Conservation (phyloP, 2,329 filamentous ascomycete genomes). For the Cladosporium oxysporum region DNA sequence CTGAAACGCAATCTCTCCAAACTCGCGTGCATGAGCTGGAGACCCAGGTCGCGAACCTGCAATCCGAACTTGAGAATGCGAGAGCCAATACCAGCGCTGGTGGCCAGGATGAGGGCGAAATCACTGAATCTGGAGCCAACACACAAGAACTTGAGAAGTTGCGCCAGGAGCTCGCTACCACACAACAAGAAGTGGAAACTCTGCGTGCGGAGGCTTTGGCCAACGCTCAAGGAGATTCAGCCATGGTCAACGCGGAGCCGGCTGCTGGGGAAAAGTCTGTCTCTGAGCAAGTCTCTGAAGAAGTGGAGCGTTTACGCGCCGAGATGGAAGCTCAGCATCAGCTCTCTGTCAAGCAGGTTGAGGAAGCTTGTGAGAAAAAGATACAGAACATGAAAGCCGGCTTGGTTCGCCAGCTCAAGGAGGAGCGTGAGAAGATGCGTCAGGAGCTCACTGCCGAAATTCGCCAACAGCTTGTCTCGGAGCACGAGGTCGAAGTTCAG, state of each 20-base stretch:
- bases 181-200: constrained; percentile 49
- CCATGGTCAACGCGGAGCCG: constrained; percentile 26
- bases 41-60: constrained; percentile 52
- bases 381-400: constrained; percentile 69
- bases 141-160: constrained; percentile 39
- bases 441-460: constrained; percentile 39
- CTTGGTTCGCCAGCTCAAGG: constrained; percentile 67
- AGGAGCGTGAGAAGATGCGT: constrained; percentile 41
- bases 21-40: constrained; percentile 66
- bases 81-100: constrained; percentile 19
- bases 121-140: constrained; percentile 21
- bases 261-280: constrained; percentile 38
- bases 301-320: constrained; percentile 41
- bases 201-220: constrained; percentile 42
- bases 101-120: constrained; percentile 21
- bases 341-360: constrained; percentile 46
- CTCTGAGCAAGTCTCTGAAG: constrained; percentile 51
- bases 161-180: constrained; percentile 44
- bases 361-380: constrained; percentile 55
- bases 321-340: constrained; percentile 41
- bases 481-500: constrained; percentile 53
- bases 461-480: constrained; percentile 36
- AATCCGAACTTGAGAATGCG: constrained; percentile 43
- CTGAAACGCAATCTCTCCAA: constrained; percentile 55
- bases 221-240: constrained; percentile 6